Evolutionary conservation across 2,329 filamentous ascomycete genomes (phyloP).

Genomic region (Aspergillus jensenii): DNA sequence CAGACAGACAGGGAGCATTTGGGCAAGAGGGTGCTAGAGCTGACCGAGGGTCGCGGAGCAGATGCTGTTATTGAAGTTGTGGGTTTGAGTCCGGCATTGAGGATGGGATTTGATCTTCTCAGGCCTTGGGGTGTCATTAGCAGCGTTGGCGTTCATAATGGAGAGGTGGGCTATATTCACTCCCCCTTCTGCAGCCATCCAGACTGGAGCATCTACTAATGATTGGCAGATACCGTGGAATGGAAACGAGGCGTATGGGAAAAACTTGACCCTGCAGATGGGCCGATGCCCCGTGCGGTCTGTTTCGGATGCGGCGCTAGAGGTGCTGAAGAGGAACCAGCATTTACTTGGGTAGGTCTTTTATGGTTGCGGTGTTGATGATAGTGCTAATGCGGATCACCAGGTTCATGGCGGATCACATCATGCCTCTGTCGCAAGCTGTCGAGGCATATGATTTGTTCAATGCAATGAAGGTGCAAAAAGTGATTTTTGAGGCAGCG

Average conservation of each 20-base stretch:
- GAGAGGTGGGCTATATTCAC: slow-evolving; percentile 53
- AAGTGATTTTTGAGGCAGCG: slow-evolving; percentile 64
- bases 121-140: slow-evolving; percentile 72
- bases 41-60: slow-evolving; percentile 77
- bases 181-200: background rate
- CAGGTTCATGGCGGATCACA: slow-evolving; percentile 75
- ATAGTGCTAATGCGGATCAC: background rate
- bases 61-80: slow-evolving; percentile 83
- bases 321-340: slow-evolving; percentile 65
- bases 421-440: slow-evolving; percentile 68
- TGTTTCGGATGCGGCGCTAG: slow-evolving; percentile 65
- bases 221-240: slow-evolving; percentile 61
- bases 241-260: slow-evolving; percentile 63
- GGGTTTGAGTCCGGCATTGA: slow-evolving; percentile 66
- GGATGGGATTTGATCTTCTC: slow-evolving; percentile 69
- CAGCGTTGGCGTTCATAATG: slow-evolving; percentile 75
- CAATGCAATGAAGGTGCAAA: slow-evolving; percentile 70
- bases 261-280: slow-evolving; percentile 74
- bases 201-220: slow-evolving; percentile 14
- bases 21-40: slow-evolving; percentile 67
- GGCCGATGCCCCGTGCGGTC: slow-evolving; percentile 73
- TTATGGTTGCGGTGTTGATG: background rate
- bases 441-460: slow-evolving; percentile 70
- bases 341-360: slow-evolving; percentile 61
- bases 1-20: slow-evolving; percentile 64